These are phyloP conservation scores for Ochetophila trinervis DNA, from an alignment of 306 rosid species.

Conservation along the genomic window DNA sequence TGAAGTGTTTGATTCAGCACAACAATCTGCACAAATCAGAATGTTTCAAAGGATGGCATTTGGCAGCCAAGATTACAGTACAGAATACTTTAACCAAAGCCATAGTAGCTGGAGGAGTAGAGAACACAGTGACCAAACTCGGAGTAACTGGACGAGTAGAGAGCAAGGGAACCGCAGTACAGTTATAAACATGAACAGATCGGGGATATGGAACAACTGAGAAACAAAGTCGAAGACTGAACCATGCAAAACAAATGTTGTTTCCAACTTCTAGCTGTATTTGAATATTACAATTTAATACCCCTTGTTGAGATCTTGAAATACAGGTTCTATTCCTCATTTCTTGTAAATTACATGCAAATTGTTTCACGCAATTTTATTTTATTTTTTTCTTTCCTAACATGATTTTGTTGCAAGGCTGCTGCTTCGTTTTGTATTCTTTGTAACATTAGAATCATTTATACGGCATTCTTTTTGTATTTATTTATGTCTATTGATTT, in stretches of 20 bases:
- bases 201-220: slow-evolving; percentile 60
- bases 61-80: slow-evolving; percentile 67
- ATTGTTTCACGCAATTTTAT: not conserved
- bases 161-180: slow-evolving; percentile 35
- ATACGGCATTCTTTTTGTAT: slow-evolving; percentile 27
- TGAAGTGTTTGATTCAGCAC: slow-evolving; percentile 54
- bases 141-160: slow-evolving; percentile 57
- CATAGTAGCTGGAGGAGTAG: slow-evolving; percentile 69
- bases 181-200: slow-evolving; percentile 37
- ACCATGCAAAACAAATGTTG: slow-evolving; percentile 8
- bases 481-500: slow-evolving; percentile 5
- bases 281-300: not conserved
- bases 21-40: slow-evolving; percentile 78
- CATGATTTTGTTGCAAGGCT: slow-evolving; percentile 34
- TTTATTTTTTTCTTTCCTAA: slow-evolving; percentile 20
- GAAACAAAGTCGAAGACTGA: slow-evolving; percentile 11
- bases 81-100: slow-evolving; percentile 49
- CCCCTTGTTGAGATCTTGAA: not conserved
- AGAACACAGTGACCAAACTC: slow-evolving; percentile 36
- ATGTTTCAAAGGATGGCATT: slow-evolving; percentile 90
- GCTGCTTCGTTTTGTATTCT: slow-evolving; percentile 28
- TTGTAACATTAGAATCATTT: slow-evolving; percentile 25
- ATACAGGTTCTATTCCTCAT: slow-evolving; percentile 15
- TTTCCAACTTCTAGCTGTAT: not conserved
- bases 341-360: slow-evolving; percentile 40